phyloP scores from a whole-genome alignment of 306 rosid genomes.

The Canavalia ensiformis region DNA sequence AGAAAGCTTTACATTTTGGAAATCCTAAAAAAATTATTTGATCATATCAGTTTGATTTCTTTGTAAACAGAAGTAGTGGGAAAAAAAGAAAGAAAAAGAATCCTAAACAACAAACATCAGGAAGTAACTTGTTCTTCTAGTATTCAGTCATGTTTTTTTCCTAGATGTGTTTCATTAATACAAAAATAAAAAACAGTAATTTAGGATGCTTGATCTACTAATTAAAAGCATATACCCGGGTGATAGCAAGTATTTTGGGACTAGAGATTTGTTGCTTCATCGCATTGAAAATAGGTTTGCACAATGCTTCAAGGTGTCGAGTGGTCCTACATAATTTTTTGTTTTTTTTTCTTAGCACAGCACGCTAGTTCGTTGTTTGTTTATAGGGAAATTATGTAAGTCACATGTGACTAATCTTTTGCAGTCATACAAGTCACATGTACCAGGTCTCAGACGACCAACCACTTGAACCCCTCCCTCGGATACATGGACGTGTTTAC shows the following conservation, averaged over 20 bases:
- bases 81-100: too few relatives aligned
- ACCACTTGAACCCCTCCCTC: background rate
- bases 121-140: background rate
- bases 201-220: background rate
- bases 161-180: background rate
- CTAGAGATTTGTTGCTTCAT: background rate
- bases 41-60: background rate
- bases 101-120: background rate
- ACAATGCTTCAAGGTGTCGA: background rate
- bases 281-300: too few relatives aligned
- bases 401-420: conserved; percentile 42
- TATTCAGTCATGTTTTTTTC: background rate
- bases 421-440: conserved; percentile 33
- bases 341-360: background rate
- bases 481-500: background rate
- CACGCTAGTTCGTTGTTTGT: conserved; percentile 18
- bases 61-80: background rate
- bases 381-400: conserved; percentile 24
- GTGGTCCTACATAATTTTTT: conserved; percentile 23
- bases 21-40: too few relatives aligned
- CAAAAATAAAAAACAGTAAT: background rate
- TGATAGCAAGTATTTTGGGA: background rate
- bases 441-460: conserved; percentile 28
- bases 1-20: too few relatives aligned
- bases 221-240: background rate